These are phyloP conservation scores for Trypanosoma platydactyli DNA, from an alignment of 208 protist species.

Conservation along the genomic window DNA sequence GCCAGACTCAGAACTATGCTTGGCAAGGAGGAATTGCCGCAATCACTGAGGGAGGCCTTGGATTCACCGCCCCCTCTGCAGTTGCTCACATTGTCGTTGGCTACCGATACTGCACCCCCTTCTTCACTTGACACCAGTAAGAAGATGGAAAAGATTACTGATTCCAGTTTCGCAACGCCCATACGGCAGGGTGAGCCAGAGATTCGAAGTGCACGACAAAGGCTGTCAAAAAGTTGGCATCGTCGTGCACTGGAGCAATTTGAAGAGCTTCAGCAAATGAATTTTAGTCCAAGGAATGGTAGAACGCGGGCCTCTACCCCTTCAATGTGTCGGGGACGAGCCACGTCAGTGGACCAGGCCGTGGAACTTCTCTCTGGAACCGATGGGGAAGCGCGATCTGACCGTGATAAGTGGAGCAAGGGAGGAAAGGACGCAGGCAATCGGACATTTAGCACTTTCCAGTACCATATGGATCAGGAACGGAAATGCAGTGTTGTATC, in stretches of 20 bases:
- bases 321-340: background rate
- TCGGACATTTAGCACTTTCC: background rate
- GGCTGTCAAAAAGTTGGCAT: constrained; percentile 44
- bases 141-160: background rate
- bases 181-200: background rate
- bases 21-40: constrained; percentile 2
- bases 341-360: background rate
- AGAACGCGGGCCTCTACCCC: constrained; percentile 3
- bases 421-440: constrained; percentile 10
- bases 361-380: background rate
- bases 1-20: constrained; percentile 16
- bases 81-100: background rate
- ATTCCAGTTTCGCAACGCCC: background rate
- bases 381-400: background rate
- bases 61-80: background rate
- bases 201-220: constrained; percentile 16
- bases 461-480: constrained; percentile 17
- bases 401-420: constrained; percentile 6
- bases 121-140: background rate
- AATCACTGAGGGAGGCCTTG: background rate
- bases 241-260: constrained; percentile 57
- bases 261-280: constrained; percentile 65
- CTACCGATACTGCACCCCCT: too few relatives aligned
- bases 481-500: constrained; percentile 14
- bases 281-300: constrained; percentile 31